Evolutionary conservation across 805 yeast species (phyloP), one percentile per base, ranked within the genome.

Genomic region (Hanseniaspora vineae): DNA sequence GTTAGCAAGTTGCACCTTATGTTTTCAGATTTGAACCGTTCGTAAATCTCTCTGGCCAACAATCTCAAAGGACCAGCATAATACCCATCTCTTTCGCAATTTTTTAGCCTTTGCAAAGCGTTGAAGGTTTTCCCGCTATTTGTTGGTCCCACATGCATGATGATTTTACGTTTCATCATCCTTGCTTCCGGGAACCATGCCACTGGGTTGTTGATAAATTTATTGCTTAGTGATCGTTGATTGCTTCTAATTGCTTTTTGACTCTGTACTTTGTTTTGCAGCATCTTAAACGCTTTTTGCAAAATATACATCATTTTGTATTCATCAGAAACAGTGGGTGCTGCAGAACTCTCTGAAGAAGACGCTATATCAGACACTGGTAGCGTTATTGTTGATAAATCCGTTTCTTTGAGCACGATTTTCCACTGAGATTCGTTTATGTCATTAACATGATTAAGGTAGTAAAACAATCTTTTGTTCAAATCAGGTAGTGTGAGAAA

Each of bases 81-180:
- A 54, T 83, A 84, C 0, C 98, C 98, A 18, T 44, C 37, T 17
- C 79, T 72, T 32, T 77, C 70, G 14, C 87, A 78, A 18, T 63
- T 57, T 54, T 79, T 79, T 44, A 92, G 69, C 48, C 78, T 72
- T 55, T 82, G 71, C 43, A 92, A 66, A 0, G 97, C 95, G 44
- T 76, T 74, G 59, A 85, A 84, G 0, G 97, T 92, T 58, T 92
- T 92, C 12, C 99, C 99, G 54, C 92, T 81, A 61, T 92, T 92
- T 0, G 99, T 92, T 1, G 99, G 98, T 0, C 99, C 99, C 11
- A 92, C 85, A 61, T 92, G 99, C 79, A 92, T 76, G n/a, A 83
- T 73, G 44, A 92, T 72, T 45, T 82, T 80, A 39, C 99, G 70
- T 52, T 78, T 80, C 68, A 87, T 69, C 52, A 78, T 76, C 39